Evolutionary conservation across 257 asterid genomes (phyloP), one percentile per base, ranked within the genome.

Genomic region (Craterostigma plantagineum): DNA sequence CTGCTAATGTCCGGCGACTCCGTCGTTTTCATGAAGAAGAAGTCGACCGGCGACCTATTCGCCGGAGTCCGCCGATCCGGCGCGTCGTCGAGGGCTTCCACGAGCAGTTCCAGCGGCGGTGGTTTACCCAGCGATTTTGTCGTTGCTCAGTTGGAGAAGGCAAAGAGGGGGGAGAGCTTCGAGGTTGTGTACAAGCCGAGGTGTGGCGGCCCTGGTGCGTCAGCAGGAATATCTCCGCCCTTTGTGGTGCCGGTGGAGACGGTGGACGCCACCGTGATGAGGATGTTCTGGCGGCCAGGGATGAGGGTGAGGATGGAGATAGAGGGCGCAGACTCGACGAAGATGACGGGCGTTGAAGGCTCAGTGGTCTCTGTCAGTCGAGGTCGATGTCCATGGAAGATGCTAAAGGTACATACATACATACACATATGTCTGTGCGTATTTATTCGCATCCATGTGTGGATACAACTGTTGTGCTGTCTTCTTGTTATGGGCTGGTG

Each of bases 241-340:
- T 79, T 79, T 11, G 77, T 79, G 53, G 87, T 79, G 65, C 43
- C 14, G 35, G 72, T 72, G 12, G 78, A 70, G 49, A 49, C 13
- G 38, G 84, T 72, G 36, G 63, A 67, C 16, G 30, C 30, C 30
- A 40, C 50, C 35, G 54, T 76, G 1, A 33, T 54, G 40, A 39
- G 18, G 36, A 45, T 53, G 11, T 37, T 0, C 15, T 75, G 92
- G 92, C 16, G 18, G 2, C 30, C 38, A 0, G 83, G 87, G 1
- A 56, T 53, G 67, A 47, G 55, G 54, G 78, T 79, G 36, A 59
- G 58, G 38, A 67, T 69, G 73, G 54, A 52, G 23, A 51, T 63
- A 64, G 87, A 72, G 52, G 38, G 64, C 3, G 71, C 67, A 11
- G 80, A 70, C 33, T 56, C 68, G 1, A 50, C 75, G 11, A 46